phyloP scores from a whole-genome alignment of 2,329 filamentous ascomycete genomes.

The Chaetomiaceae sp. region DNA sequence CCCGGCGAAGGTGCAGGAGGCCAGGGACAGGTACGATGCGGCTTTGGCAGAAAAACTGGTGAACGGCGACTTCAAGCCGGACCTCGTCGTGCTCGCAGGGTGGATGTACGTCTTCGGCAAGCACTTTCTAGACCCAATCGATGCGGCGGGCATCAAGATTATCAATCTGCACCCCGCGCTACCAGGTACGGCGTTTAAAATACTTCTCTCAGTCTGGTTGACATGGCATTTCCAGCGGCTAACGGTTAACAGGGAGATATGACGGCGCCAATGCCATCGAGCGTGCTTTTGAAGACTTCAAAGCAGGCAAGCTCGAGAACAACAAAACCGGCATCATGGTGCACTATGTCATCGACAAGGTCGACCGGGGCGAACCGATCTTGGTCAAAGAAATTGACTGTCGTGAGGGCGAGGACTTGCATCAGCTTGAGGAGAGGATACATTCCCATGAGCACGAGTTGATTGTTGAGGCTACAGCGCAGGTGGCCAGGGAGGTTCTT shows the following conservation, averaged over 20 bases:
- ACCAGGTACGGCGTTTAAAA: constrained; percentile 48
- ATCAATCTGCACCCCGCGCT: constrained; percentile 80
- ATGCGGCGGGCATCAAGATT: constrained; percentile 55
- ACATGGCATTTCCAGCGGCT: not conserved
- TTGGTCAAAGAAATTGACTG: constrained; percentile 62
- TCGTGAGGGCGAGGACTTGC: constrained; percentile 56
- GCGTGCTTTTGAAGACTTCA: constrained; percentile 67
- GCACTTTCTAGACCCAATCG: constrained; percentile 63
- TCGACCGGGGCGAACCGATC: constrained; percentile 74
- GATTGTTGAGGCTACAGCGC: constrained; percentile 67
- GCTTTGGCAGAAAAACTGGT: constrained; percentile 66
- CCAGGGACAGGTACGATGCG: constrained; percentile 65
- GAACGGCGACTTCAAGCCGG: constrained; percentile 46
- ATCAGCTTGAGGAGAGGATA: constrained; percentile 64
- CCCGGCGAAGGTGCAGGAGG: constrained; percentile 44
- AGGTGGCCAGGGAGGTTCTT: constrained; percentile 38
- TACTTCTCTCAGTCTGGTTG: not conserved
- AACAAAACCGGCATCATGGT: constrained; percentile 80
- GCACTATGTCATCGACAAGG: constrained; percentile 74
- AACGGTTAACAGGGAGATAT: constrained; percentile 50
- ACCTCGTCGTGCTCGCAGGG: constrained; percentile 74
- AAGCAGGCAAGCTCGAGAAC: constrained; percentile 56
- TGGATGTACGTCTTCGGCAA: constrained; percentile 80
- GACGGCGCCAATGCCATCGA: constrained; percentile 74
- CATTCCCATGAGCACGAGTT: constrained; percentile 70